Evolutionary conservation across 129 eudicot species (phyloP).

Genomic region (Smallanthus sonchifolius): DNA sequence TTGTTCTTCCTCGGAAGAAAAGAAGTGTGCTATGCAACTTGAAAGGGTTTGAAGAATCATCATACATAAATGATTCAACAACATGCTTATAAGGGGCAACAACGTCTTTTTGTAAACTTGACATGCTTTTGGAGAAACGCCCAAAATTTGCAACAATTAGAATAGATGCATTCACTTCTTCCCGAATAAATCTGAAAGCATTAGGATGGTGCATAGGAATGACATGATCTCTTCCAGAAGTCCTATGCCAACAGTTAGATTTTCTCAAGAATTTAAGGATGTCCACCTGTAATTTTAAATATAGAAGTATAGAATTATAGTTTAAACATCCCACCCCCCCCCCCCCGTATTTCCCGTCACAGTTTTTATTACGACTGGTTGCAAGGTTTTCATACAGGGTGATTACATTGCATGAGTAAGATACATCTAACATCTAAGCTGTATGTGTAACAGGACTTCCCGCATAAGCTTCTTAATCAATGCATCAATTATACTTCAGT

Average conservation of each 20-base stretch:
- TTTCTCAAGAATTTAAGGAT: slow-evolving; percentile 49
- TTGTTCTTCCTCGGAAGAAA: slow-evolving; percentile 84
- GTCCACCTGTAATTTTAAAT: slow-evolving; percentile 48
- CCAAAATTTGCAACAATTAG: slow-evolving; percentile 88
- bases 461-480: neutral
- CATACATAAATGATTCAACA: slow-evolving; percentile 59
- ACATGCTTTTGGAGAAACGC: slow-evolving; percentile 47
- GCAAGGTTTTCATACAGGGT: neutral
- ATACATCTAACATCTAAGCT: neutral
- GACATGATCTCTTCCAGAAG: slow-evolving; percentile 82
- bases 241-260: slow-evolving; percentile 72
- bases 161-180: slow-evolving; percentile 67
- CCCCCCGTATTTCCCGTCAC: neutral
- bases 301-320: neutral
- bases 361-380: neutral
- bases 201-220: slow-evolving; percentile 95
- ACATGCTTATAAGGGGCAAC: slow-evolving; percentile 93
- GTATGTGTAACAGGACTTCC: neutral
- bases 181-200: slow-evolving; percentile 76
- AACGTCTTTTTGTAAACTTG: slow-evolving; percentile 73
- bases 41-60: slow-evolving; percentile 57
- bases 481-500: neutral
- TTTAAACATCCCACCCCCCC: too few relatives aligned
- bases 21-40: slow-evolving; percentile 68
- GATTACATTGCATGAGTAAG: neutral